Conservation (phyloP, 805 yeast genomes). For the Starmerella potacharoeniae region DNA sequence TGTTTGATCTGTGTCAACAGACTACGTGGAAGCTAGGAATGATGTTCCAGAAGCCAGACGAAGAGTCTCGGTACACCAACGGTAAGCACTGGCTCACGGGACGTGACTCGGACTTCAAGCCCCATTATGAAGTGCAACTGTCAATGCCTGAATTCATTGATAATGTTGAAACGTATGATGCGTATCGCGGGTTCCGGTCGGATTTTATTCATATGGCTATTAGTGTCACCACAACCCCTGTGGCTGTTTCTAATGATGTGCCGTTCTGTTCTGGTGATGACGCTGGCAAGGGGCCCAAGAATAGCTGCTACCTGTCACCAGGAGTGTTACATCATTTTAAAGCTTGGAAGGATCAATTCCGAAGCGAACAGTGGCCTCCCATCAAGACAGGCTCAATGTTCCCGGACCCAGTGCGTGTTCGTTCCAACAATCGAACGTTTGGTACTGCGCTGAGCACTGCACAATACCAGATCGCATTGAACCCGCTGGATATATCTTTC, state of each 20-base stretch:
- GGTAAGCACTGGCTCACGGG: neutral
- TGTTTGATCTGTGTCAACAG: constrained; percentile 52
- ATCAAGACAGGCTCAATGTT: constrained; percentile 65
- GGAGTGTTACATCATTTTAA: constrained; percentile 54
- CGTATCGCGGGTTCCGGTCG: constrained; percentile 69
- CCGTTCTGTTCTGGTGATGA: neutral
- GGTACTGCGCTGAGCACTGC: constrained; percentile 48
- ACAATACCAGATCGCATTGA: constrained; percentile 62
- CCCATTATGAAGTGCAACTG: constrained; percentile 55
- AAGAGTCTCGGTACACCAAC: neutral
- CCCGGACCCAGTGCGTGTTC: constrained; percentile 23
- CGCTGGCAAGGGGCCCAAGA: constrained; percentile 25
- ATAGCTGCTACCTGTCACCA: constrained; percentile 70
- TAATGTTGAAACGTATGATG: constrained; percentile 51
- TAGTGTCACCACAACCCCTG: constrained; percentile 28
- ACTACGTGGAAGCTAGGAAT: constrained; percentile 74
- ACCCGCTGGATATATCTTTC: constrained; percentile 67
- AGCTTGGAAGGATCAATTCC: constrained; percentile 77
- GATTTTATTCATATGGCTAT: constrained; percentile 68
- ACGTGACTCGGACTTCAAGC: constrained; percentile 40
- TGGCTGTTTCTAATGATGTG: neutral
- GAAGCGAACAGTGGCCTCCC: constrained; percentile 70
- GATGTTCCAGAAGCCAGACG: constrained; percentile 50
- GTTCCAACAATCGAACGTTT: constrained; percentile 39
- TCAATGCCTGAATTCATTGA: constrained; percentile 43